phyloP scores from a whole-genome alignment of 2,329 filamentous ascomycete species.

The Venturia oleaginea region DNA sequence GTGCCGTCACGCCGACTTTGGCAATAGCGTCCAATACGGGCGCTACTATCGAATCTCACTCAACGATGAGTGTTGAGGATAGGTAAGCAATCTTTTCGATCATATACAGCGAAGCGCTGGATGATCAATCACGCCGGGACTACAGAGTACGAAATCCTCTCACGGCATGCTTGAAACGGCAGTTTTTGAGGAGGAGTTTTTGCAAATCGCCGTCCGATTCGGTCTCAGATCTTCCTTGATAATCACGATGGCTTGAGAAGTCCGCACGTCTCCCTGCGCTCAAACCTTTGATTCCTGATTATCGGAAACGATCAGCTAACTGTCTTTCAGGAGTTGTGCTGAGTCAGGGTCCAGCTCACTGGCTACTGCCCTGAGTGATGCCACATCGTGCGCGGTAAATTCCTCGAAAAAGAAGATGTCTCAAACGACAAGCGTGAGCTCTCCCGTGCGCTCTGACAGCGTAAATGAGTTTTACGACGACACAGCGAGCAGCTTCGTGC shows the following conservation, averaged over 20 bases:
- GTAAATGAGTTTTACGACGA: constrained; percentile 7
- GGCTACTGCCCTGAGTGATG: not conserved
- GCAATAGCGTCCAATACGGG: constrained; percentile 1
- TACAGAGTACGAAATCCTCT: not conserved
- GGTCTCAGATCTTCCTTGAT: not conserved
- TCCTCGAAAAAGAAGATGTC: not conserved
- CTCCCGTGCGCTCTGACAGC: not conserved
- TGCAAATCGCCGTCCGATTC: not conserved
- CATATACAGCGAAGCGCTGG: not conserved
- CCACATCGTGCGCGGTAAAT: not conserved
- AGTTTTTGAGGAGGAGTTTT: not conserved
- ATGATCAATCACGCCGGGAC: too few species aligned
- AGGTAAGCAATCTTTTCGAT: not conserved
- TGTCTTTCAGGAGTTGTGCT: not conserved
- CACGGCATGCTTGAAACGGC: not conserved
- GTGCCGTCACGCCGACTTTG: not conserved
- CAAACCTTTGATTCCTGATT: not conserved
- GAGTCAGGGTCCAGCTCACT: not conserved
- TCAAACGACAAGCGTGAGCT: not conserved
- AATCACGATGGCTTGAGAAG: not conserved
- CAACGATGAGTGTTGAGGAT: not conserved
- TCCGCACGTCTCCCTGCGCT: not conserved
- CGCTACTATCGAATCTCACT: not conserved
- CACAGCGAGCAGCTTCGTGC: not conserved
- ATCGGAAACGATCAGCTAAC: not conserved